phyloP scores from a whole-genome alignment of 345 rosid species.

The Angophora floribunda region DNA sequence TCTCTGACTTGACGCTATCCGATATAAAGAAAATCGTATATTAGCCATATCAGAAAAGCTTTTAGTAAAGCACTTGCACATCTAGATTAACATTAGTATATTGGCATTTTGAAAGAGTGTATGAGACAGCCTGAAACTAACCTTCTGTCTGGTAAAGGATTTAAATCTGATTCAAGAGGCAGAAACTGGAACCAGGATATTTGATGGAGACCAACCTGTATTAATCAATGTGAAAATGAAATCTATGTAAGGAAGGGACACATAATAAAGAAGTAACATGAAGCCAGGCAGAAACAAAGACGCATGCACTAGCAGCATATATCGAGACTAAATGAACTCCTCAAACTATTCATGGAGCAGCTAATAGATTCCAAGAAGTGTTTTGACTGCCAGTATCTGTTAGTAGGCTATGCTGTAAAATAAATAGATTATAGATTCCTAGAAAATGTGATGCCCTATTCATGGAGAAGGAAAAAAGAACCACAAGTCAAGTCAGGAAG shows the following conservation, averaged over 20 bases:
- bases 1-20: constrained; percentile 63
- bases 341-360: neutral
- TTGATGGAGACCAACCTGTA: constrained; percentile 80
- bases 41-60: neutral
- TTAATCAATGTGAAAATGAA: neutral
- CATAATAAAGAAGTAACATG: neutral
- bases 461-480: neutral
- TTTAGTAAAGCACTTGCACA: neutral
- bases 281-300: neutral
- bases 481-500: neutral
- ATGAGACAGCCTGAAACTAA: constrained; percentile 1
- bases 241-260: neutral
- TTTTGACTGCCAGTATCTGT: neutral
- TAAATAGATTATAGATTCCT: neutral
- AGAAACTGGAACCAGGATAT: constrained; percentile 97
- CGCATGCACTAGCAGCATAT: neutral
- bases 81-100: neutral
- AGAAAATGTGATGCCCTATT: neutral
- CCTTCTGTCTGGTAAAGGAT: constrained; percentile 66
- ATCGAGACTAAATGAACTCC: neutral
- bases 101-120: neutral
- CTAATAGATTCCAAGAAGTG: neutral
- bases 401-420: neutral
- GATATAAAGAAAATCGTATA: constrained; percentile 5
- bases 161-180: constrained; percentile 78